Percentiles rank a stretch among this genome's conserved stretches.
These are phyloP conservation scores for Cladobotryum protrusum DNA, from an alignment of 2,329 filamentous ascomycete species.

Conservation along the genomic window DNA sequence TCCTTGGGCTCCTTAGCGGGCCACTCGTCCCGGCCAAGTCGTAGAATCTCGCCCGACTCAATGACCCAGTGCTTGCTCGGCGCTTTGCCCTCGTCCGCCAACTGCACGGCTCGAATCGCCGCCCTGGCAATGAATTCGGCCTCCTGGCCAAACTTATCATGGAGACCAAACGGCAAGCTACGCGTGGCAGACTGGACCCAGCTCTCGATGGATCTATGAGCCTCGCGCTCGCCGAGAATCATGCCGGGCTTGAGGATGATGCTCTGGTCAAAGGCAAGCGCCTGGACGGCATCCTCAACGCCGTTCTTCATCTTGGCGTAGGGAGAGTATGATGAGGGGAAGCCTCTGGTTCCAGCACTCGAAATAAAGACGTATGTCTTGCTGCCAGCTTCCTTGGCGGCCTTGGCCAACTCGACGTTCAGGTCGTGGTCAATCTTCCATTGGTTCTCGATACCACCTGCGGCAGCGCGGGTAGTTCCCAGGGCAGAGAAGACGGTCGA, in stretches of 20 bases:
- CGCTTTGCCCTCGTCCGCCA: constrained; percentile 55
- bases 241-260: constrained; percentile 70
- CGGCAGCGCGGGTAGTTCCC: constrained; percentile 70
- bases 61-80: constrained; percentile 56
- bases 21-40: constrained; percentile 57
- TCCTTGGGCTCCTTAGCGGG: constrained; percentile 16
- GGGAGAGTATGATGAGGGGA: constrained; percentile 38
- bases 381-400: constrained; percentile 65
- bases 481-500: constrained; percentile 68
- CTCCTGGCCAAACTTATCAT: constrained; percentile 68
- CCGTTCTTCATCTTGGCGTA: constrained; percentile 74
- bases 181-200: constrained; percentile 49
- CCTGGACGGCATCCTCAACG: constrained; percentile 71
- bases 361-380: constrained; percentile 75
- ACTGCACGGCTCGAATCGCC: constrained; percentile 53
- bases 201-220: constrained; percentile 53
- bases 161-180: constrained; percentile 47
- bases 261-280: constrained; percentile 67
- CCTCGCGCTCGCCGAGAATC: constrained; percentile 65
- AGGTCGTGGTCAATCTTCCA: constrained; percentile 85
- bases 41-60: constrained; percentile 56
- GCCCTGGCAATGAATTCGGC: constrained; percentile 64
- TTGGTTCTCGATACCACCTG: constrained; percentile 72
- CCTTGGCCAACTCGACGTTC: constrained; percentile 70
- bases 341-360: constrained; percentile 40